Base-by-base conservation (phyloP, 2,329 filamentous ascomycete species). In the Peltaster fructicola region DNA sequence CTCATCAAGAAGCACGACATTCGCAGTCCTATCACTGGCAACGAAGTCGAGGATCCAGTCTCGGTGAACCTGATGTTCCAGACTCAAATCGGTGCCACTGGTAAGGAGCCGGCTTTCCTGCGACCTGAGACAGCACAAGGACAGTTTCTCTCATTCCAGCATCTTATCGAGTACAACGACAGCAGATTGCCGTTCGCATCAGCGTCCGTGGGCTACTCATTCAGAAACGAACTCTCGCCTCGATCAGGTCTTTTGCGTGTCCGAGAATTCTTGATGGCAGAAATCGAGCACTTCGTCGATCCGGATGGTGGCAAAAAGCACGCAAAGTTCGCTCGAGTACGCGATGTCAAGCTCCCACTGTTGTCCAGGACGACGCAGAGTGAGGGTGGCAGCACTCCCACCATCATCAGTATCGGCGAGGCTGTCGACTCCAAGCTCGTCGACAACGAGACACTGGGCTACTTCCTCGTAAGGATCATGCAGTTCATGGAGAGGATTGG, bases 31-130 rank as follows among this genome's bases (percentile, higher is more conserved):
- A 64, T 65, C 24, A 91, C 77, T 39, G 76, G 73, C 39, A 68
- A 71, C 33, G 68, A 78, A 40, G 73, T 90, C 17, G 67, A 70
- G 14, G 73, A 77, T 15, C 88, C 88, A 3, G 75, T 91, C 24
- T 65, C 81, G 20, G 93, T 95, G 68, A 98, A 98, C 59, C 72
- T 98, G 45, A 98, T 98, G 88, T 98, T 95, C 64, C 75, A 85
- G 54, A 93, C 85, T 20, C 65, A 78, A 17, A 95, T 98, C 48
- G 88, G 88, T 33, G 84, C 85, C 29, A 90, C 79, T 58, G 77
- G 78, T 53, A 84, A 90, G 47, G 63, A 77, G 34, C 69, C 77
- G 23, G 84, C 80, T 27, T 93, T 81, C 52, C 63, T 93, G 30
- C 70, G 84, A 27, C 88, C 88, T 20, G 88, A 98, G 57, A 98